A percentile compares a stretch with the other conserved stretches of the same genome.
Evolutionary conservation across 192 early-diverging fungal species (phyloP).

Genomic region (Coemansia sp.): DNA sequence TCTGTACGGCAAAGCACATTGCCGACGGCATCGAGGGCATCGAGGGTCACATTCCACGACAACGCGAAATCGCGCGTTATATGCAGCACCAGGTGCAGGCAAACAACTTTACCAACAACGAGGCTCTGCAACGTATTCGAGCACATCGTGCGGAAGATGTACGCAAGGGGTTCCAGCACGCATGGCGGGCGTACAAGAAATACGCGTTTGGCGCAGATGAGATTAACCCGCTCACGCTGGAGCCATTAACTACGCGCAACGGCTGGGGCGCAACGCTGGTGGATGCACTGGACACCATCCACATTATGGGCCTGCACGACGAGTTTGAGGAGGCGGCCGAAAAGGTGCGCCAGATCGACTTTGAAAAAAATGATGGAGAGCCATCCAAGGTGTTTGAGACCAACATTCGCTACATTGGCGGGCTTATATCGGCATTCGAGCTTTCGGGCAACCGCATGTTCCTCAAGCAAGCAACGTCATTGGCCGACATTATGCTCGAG

Average conservation of each 20-base stretch:
- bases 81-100: slow-evolving; percentile 33
- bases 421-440: slow-evolving; percentile 80
- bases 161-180: slow-evolving; percentile 60
- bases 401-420: slow-evolving; percentile 85
- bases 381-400: slow-evolving; percentile 81
- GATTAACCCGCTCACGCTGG: slow-evolving; percentile 54
- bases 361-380: slow-evolving; percentile 69
- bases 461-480: slow-evolving; percentile 71
- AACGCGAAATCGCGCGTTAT: slow-evolving; percentile 36
- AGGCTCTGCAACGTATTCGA: slow-evolving; percentile 44
- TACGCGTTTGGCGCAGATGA: slow-evolving; percentile 82
- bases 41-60: slow-evolving; percentile 26
- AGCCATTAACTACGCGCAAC: slow-evolving; percentile 50
- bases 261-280: slow-evolving; percentile 89
- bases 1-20: slow-evolving; percentile 21
- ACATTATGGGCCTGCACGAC: slow-evolving; percentile 77
- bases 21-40: slow-evolving; percentile 41
- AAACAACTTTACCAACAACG: slow-evolving; percentile 36
- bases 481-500: slow-evolving; percentile 76
- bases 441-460: slow-evolving; percentile 63
- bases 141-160: slow-evolving; percentile 57
- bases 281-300: slow-evolving; percentile 86
- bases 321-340: slow-evolving; percentile 73
- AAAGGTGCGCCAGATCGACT: slow-evolving; percentile 71
- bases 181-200: slow-evolving; percentile 77